These are phyloP conservation scores for Peronosclerospora sorghi DNA, from an alignment of 352 stramenopile species.

Conservation along the genomic window DNA sequence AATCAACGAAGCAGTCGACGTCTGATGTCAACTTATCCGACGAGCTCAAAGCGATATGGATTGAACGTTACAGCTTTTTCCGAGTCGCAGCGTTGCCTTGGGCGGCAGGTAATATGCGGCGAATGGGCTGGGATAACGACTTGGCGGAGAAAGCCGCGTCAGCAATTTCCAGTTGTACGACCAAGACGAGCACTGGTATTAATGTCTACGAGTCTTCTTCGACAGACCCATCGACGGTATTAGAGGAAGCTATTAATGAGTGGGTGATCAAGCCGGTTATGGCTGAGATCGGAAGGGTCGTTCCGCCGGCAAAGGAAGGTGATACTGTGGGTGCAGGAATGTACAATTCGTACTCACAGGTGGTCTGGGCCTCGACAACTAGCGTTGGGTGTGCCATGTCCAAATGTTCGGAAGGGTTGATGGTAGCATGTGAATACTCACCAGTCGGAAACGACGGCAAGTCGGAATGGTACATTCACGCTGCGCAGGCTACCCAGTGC, in stretches of 20 bases:
- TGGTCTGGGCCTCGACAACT: constrained; percentile 54
- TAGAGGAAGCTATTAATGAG: constrained; percentile 40
- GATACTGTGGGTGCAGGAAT: constrained; percentile 42
- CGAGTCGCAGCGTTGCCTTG: constrained; percentile 47
- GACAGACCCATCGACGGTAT: constrained; percentile 15
- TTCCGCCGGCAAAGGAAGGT: constrained; percentile 13
- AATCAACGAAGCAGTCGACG: constrained; percentile 4
- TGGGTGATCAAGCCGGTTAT: constrained; percentile 40
- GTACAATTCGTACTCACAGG: constrained; percentile 70
- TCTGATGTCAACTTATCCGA: constrained; percentile 17
- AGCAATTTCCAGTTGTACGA: constrained; percentile 26
- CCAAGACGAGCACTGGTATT: constrained; percentile 25
- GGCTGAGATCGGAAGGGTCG: constrained; percentile 18
- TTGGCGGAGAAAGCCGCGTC: constrained; percentile 33
- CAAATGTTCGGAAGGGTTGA: constrained; percentile 25
- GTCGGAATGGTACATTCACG: constrained; percentile 50
- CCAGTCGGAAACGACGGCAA: constrained; percentile 40
- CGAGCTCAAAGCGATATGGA: constrained; percentile 46
- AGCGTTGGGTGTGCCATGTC: constrained; percentile 52
- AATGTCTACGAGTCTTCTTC: constrained; percentile 38
- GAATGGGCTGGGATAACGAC: constrained; percentile 47
- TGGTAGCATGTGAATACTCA: constrained; percentile 58
- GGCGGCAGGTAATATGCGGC: constrained; percentile 51
- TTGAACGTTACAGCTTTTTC: constrained; percentile 72
- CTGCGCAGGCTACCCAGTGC: constrained; percentile 29